Conservation (phyloP, 176 grass and related monocot species). For the Triticum dicoccoides region DNA sequence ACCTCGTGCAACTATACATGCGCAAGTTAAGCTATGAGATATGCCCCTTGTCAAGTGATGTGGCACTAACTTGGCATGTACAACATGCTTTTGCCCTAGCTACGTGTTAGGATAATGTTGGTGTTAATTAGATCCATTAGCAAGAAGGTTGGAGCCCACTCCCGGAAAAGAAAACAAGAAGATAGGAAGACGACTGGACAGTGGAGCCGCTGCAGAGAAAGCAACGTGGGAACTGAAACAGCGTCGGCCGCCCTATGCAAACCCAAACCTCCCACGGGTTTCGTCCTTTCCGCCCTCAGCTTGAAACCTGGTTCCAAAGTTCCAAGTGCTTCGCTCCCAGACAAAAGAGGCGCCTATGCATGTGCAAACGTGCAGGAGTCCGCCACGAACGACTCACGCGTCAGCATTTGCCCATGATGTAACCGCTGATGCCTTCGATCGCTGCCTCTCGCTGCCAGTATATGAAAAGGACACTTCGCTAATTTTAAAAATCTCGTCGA, state of each 20-base stretch:
- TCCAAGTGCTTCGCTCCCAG: not conserved
- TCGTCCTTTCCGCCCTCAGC: not conserved
- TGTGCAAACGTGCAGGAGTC: not conserved
- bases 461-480: not conserved
- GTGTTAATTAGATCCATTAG: too few species aligned
- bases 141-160: too few species aligned
- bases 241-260: not conserved
- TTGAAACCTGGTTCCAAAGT: not conserved
- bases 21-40: too few species aligned
- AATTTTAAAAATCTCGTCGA: too few species aligned
- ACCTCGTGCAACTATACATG: too few species aligned
- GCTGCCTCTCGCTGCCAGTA: not conserved
- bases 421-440: not conserved
- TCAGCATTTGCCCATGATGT: not conserved
- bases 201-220: not conserved
- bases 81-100: too few species aligned
- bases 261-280: not conserved
- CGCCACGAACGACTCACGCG: not conserved
- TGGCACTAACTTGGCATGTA: too few species aligned
- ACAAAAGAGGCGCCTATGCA: not conserved
- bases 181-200: not conserved
- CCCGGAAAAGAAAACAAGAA: not conserved
- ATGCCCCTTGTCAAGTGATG: too few species aligned
- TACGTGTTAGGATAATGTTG: too few species aligned
- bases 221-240: not conserved